These are phyloP conservation scores for Warburgia ugandensis DNA, from an alignment of 164 flowering plant species.

Conservation along the genomic window DNA sequence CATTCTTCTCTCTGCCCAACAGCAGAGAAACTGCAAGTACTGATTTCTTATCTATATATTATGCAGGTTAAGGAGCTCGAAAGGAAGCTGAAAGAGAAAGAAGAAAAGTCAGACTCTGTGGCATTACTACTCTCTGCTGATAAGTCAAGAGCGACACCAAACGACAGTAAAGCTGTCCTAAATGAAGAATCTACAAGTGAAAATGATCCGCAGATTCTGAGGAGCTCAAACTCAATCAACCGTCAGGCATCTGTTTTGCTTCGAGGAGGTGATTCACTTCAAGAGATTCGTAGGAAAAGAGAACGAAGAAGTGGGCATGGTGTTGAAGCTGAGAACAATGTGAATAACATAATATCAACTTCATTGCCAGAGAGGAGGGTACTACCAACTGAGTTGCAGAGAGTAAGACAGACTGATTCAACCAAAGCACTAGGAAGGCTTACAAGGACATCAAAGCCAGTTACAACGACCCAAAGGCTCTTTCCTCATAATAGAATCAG, in stretches of 20 bases:
- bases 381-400: slow-evolving; percentile 24
- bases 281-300: slow-evolving; percentile 43
- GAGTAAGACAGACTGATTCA: slow-evolving; percentile 34
- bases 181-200: slow-evolving; percentile 31
- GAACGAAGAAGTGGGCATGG: slow-evolving; percentile 31
- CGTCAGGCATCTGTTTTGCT: slow-evolving; percentile 35
- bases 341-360: slow-evolving; percentile 2
- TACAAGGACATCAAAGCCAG: slow-evolving; percentile 33
- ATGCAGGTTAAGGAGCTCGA: slow-evolving; percentile 10
- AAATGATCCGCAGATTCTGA: slow-evolving; percentile 37
- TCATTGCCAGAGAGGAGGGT: slow-evolving; percentile 24
- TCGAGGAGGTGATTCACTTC: slow-evolving; percentile 30
- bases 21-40: too few species aligned
- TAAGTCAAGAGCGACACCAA: slow-evolving; percentile 31
- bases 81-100: slow-evolving; percentile 15
- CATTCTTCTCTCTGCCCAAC: too few species aligned
- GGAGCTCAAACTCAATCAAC: slow-evolving; percentile 40
- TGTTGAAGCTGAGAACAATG: slow-evolving; percentile 48
- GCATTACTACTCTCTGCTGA: slow-evolving; percentile 21
- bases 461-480: slow-evolving; percentile 24
- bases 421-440: slow-evolving; percentile 36
- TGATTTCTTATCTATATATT: not conserved
- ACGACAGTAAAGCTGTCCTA: slow-evolving; percentile 19
- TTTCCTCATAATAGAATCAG: slow-evolving; percentile 23
- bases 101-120: slow-evolving; percentile 18